phyloP scores from a whole-genome alignment of 2,329 filamentous ascomycete species.

The Leptoxyphium fumago region DNA sequence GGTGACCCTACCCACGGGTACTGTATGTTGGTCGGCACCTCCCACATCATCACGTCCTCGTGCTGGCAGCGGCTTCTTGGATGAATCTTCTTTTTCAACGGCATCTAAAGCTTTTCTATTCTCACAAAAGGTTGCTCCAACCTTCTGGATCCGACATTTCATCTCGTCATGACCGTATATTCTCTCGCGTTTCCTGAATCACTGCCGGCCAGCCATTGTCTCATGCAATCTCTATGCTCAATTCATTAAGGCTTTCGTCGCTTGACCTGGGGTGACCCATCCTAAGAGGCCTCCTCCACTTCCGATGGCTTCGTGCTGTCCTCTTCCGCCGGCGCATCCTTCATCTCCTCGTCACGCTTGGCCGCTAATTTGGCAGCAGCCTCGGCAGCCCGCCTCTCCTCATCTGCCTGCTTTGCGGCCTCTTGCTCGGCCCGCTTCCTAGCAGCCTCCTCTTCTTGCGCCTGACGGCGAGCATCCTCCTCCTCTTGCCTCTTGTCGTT shows the following conservation, averaged over 20 bases:
- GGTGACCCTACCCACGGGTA: too few species aligned
- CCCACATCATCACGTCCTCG: too few species aligned
- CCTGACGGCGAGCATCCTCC: constrained; percentile 54
- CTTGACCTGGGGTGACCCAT: not conserved
- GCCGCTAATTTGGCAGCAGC: constrained; percentile 26
- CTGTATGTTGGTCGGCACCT: too few species aligned
- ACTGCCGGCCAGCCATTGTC: too few species aligned
- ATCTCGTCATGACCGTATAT: too few species aligned
- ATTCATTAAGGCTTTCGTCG: not conserved
- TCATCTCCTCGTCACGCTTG: constrained; percentile 34
- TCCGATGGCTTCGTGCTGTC: constrained; percentile 14
- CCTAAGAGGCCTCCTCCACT: constrained; percentile 13
- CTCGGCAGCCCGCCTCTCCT: constrained; percentile 43
- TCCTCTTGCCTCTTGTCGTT: constrained; percentile 88
- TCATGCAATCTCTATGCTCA: too few species aligned
- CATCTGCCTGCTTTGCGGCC: constrained; percentile 63
- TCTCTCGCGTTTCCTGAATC: too few species aligned
- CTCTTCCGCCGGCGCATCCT: constrained; percentile 41
- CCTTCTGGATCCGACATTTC: too few species aligned
- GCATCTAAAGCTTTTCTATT: too few species aligned
- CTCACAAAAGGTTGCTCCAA: too few species aligned
- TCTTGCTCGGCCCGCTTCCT: constrained; percentile 53
- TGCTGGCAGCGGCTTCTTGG: too few species aligned
- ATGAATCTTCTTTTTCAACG: too few species aligned
- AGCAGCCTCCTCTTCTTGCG: constrained; percentile 49